Evolutionary conservation across 331 rosid genomes (phyloP).

Genomic region (Pyracantha coccinea): DNA sequence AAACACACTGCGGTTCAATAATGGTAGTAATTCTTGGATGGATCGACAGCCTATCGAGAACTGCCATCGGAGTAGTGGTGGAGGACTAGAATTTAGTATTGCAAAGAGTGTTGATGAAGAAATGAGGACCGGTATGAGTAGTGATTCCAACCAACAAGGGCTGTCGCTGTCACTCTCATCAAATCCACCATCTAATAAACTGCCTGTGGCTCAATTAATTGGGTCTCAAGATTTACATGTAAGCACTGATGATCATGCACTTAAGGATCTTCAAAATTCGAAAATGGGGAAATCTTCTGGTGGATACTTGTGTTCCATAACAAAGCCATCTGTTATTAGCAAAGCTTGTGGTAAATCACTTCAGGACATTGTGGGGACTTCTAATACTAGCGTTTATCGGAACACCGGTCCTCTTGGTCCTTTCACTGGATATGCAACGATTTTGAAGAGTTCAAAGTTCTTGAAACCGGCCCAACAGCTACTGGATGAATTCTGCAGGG

Average conservation of each 20-base stretch:
- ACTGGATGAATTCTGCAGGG: constrained; percentile 52
- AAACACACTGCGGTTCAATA: constrained; percentile 24
- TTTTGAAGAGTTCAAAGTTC: constrained; percentile 72
- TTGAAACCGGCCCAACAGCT: constrained; percentile 65
- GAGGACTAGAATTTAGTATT: neutral
- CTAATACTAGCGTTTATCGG: constrained; percentile 25
- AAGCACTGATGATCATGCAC: neutral
- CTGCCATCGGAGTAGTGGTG: constrained; percentile 6
- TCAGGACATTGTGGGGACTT: constrained; percentile 43
- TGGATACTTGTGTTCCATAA: constrained; percentile 5
- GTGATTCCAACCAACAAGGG: constrained; percentile 59
- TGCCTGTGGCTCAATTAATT: constrained; percentile 15
- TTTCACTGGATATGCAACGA: constrained; percentile 87
- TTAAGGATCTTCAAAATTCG: constrained; percentile 12
- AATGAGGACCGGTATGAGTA: constrained; percentile 20
- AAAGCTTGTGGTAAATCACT: constrained; percentile 49
- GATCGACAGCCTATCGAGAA: constrained; percentile 19
- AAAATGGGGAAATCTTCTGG: constrained; percentile 18
- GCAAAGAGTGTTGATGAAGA: constrained; percentile 10
- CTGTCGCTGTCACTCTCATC: constrained; percentile 78
- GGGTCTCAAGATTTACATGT: constrained; percentile 23
- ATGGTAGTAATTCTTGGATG: constrained; percentile 25
- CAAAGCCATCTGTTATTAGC: constrained; percentile 34
- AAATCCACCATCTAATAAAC: constrained; percentile 42
- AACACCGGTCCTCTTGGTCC: constrained; percentile 94